Evolutionary conservation across 2,329 filamentous ascomycete genomes (phyloP).

Genomic region (Hypoxylon sp.): DNA sequence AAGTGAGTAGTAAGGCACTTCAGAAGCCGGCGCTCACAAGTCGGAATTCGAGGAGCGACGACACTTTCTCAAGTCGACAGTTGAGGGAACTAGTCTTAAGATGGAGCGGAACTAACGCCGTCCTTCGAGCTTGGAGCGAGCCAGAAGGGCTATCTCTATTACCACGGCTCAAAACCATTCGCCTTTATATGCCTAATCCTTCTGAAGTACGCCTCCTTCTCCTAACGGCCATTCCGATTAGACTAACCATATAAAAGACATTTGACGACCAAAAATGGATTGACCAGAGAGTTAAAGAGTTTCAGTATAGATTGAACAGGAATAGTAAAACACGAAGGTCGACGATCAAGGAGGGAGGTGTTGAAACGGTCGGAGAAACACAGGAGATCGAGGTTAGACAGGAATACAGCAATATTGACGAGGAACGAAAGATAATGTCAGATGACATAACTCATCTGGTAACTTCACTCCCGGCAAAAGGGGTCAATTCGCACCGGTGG

Average conservation of each 20-base stretch:
- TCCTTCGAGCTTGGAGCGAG: conserved; percentile 19
- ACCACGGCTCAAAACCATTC: neutral
- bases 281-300: neutral
- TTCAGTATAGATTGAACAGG: neutral
- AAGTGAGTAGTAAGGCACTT: conserved; percentile 12
- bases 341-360: no score
- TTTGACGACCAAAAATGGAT: conserved; percentile 2
- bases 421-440: neutral
- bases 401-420: neutral
- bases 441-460: neutral
- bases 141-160: conserved; percentile 13
- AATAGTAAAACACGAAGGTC: neutral
- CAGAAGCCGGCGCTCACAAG: neutral
- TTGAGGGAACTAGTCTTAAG: conserved; percentile 11
- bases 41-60: neutral
- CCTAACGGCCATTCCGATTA: neutral
- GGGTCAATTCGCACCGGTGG: conserved; percentile 15
- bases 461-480: neutral
- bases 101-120: conserved; percentile 18
- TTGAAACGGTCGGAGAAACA: neutral
- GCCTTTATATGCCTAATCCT: neutral
- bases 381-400: neutral
- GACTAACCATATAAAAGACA: neutral
- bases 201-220: neutral
- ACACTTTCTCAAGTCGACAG: neutral